Evolutionary conservation across 2,329 filamentous ascomycete species (phyloP).

Genomic region (Pyrenophora tritici-repentis): DNA sequence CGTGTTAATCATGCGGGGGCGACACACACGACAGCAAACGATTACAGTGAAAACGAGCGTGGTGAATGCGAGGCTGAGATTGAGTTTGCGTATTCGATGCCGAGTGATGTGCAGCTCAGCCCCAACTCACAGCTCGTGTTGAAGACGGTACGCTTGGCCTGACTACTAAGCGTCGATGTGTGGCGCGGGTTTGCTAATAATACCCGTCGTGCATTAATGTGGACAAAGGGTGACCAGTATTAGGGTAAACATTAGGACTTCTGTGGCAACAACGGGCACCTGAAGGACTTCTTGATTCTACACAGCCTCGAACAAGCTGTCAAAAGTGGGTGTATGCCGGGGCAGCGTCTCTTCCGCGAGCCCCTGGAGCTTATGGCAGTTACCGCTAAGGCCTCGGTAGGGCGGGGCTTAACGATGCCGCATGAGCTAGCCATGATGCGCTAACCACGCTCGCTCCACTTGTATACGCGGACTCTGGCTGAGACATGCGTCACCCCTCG

Average conservation of each 20-base stretch:
- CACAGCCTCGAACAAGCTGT: too few species aligned
- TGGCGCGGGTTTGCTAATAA: slow-evolving; percentile 15
- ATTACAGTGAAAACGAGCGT: slow-evolving; percentile 7
- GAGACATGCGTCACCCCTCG: slow-evolving; percentile 4
- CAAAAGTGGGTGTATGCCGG: not conserved
- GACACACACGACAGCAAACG: not conserved
- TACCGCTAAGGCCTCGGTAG: not conserved
- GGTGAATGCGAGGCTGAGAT: slow-evolving; percentile 14
- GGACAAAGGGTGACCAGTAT: too few species aligned
- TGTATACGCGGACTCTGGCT: slow-evolving; percentile 4
- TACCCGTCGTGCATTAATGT: not conserved
- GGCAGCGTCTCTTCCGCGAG: not conserved
- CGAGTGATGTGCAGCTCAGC: slow-evolving; percentile 11
- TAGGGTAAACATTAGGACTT: too few species aligned
- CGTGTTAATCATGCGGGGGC: not conserved
- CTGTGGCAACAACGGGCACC: not conserved
- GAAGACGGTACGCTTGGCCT: slow-evolving; percentile 3
- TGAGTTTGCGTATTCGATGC: slow-evolving; percentile 13
- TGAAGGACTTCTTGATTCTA: not conserved
- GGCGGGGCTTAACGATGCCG: not conserved
- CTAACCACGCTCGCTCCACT: not conserved
- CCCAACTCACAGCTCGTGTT: not conserved
- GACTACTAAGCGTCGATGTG: slow-evolving; percentile 6
- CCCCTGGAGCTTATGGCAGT: slow-evolving; percentile 6
- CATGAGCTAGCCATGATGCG: not conserved